phyloP scores from a whole-genome alignment of 164 flowering plant genomes.

The Dillenia turbinata region DNA sequence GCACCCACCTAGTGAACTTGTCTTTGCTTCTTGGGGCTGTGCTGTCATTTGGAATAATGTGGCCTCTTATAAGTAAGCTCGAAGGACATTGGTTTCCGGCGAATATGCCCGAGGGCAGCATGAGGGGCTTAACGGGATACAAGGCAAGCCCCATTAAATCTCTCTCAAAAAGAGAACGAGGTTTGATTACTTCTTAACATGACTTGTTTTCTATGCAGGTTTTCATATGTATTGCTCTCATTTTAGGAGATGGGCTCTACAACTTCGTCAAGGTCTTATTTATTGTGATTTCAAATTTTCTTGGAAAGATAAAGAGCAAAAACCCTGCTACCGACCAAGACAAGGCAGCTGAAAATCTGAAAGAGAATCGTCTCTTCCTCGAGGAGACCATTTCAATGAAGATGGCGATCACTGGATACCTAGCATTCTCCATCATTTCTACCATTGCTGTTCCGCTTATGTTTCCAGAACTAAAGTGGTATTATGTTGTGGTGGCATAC shows the following conservation, averaged over 20 bases:
- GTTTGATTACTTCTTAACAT: background rate
- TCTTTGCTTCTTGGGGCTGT: slow-evolving; percentile 62
- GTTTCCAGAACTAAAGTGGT: slow-evolving; percentile 64
- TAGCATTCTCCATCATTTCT: slow-evolving; percentile 26
- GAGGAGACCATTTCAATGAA: slow-evolving; percentile 53
- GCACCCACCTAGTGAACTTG: slow-evolving; percentile 54
- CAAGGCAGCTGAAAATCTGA: slow-evolving; percentile 10
- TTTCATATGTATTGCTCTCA: slow-evolving; percentile 50
- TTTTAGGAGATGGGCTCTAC: slow-evolving; percentile 67
- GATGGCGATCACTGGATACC: slow-evolving; percentile 42
- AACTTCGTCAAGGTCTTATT: slow-evolving; percentile 40
- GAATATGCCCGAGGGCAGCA: slow-evolving; percentile 31
- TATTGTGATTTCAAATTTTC: slow-evolving; percentile 24
- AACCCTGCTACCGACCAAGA: slow-evolving; percentile 10
- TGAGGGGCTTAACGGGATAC: slow-evolving; percentile 59
- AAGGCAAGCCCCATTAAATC: slow-evolving; percentile 24
- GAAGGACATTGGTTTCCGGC: slow-evolving; percentile 56
- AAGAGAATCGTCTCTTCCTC: slow-evolving; percentile 34
- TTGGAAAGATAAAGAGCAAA: slow-evolving; percentile 19
- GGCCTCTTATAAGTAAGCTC: slow-evolving; percentile 41
- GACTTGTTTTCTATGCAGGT: slow-evolving; percentile 26
- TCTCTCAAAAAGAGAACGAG: background rate
- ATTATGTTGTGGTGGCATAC: slow-evolving; percentile 46
- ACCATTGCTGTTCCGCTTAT: slow-evolving; percentile 37
- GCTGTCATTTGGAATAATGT: slow-evolving; percentile 58